Conservation (phyloP, 108 stramenopile genomes). For the Chaetoceros muelleri region DNA sequence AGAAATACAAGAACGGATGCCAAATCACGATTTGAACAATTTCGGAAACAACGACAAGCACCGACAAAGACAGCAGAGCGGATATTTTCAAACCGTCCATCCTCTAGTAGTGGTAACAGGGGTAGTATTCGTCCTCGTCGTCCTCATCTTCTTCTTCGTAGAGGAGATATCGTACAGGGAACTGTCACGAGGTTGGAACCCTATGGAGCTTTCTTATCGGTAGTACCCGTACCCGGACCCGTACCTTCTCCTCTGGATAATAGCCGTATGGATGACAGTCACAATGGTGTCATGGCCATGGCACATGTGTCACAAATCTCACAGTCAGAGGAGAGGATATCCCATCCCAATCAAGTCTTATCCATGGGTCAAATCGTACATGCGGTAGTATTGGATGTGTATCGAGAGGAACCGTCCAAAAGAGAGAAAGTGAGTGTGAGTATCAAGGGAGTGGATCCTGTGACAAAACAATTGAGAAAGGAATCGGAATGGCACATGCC, state of each 20-base stretch:
- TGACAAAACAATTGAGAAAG: slow-evolving; percentile 24
- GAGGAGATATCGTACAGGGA: slow-evolving; percentile 40
- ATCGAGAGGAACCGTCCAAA: slow-evolving; percentile 13
- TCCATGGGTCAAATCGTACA: slow-evolving; percentile 31
- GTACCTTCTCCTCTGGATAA: too few species aligned
- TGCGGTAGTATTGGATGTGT: slow-evolving; percentile 43
- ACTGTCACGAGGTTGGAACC: slow-evolving; percentile 55
- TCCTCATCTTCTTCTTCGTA: too few species aligned
- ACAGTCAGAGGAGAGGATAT: slow-evolving; percentile 40
- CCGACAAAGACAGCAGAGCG: too few species aligned
- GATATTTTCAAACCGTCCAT: too few species aligned
- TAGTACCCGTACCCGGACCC: slow-evolving; percentile 16
- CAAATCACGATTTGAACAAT: too few species aligned
- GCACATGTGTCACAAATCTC: slow-evolving; percentile 36
- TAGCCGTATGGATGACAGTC: too few species aligned
- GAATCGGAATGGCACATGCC: slow-evolving; percentile 22
- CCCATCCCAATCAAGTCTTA: slow-evolving; percentile 37
- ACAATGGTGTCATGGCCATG: slow-evolving; percentile 50
- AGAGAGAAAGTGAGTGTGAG: slow-evolving; percentile 49
- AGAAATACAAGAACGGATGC: too few species aligned
- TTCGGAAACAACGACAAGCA: too few species aligned
- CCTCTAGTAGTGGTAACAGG: too few species aligned
- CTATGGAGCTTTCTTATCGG: slow-evolving; percentile 70
- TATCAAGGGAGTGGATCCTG: slow-evolving; percentile 51
- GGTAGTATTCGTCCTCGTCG: too few species aligned